Evolutionary conservation across 1,284 basidiomycete genomes (phyloP), one percentile per base, ranked within the genome.

Genomic region (Volvariella volvacea): DNA sequence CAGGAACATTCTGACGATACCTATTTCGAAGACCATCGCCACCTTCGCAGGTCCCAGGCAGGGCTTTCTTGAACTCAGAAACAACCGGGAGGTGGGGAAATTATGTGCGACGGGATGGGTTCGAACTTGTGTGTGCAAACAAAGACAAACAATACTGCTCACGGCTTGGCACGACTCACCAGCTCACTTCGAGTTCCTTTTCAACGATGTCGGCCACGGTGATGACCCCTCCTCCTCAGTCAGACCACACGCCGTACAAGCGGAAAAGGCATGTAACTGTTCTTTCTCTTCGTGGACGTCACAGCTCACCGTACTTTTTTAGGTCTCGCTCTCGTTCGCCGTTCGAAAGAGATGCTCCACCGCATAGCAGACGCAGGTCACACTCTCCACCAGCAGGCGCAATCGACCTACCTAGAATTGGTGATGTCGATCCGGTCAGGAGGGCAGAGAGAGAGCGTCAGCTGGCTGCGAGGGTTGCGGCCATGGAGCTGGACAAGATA

Each of bases 391-490:
- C 69, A 14, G 40, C 55, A 46, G 45, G 46, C 25, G 55, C 64
- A 14, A 51, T 78, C 30, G 70, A 75, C 41, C 59, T 77, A 2
- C 80, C 83, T 9, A 76, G 71, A 53, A 78, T 91, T 8, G 63
- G 64, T 19, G 89, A 92, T 62, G 78, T 76, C n/a, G 88, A 92
- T 60, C 88, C 88, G 2, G 70, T 76, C 7, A 81, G 88, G 34
- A 73, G 80, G 28, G 76, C 79, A 0, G 80, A 91, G 58, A 79
- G 90, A 42, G 88, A 92, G 58, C 76, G 79, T 20, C 85, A 89
- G 57, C 74, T 88, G 21, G 81, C 84, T 12, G 77, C 82, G 16
- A 77, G 80, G 34, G 69, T 87, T 49, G 84, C 85, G 3, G 82
- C 83, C 16, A 73, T 77, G 56, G 85, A 91, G 56, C 75, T 91